These are phyloP conservation scores for Punica granatum DNA, from an alignment of 345 rosid genomes.

Conservation along the genomic window DNA sequence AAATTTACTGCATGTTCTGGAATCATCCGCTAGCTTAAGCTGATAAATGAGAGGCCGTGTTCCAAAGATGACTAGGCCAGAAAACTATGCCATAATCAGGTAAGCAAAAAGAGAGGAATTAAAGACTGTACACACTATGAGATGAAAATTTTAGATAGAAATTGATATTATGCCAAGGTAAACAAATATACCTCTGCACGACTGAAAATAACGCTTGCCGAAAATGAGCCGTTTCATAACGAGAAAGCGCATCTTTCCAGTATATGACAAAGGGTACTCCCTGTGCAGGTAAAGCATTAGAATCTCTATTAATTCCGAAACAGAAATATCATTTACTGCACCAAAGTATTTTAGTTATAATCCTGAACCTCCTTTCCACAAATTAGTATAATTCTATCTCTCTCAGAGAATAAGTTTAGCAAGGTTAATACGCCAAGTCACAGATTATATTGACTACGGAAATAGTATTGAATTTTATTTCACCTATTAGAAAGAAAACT, in stretches of 20 bases:
- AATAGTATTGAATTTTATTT: not conserved
- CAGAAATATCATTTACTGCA: not conserved
- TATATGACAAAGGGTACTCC: constrained; percentile 84
- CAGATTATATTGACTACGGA: not conserved
- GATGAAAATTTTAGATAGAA: not conserved
- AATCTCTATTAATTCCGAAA: not conserved
- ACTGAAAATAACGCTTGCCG: constrained; percentile 76
- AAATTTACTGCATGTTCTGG: not conserved
- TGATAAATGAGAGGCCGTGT: not conserved
- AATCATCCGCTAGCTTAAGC: not conserved
- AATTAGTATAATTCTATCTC: not conserved
- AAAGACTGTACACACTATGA: not conserved
- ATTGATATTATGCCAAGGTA: not conserved
- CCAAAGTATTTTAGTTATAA: not conserved
- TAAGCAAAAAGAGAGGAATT: not conserved
- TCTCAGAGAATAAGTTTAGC: not conserved
- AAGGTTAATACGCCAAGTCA: not conserved
- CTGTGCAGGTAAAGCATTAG: constrained; percentile 29
- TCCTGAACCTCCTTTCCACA: not conserved
- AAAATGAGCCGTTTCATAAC: constrained; percentile 73
- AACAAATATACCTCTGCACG: constrained; percentile 56
- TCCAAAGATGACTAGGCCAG: not conserved
- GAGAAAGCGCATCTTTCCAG: constrained; percentile 59
- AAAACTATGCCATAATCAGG: not conserved
- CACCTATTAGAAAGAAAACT: not conserved